Conservation (phyloP, 192 early-diverging fungal species). For the Coemansia sp. region DNA sequence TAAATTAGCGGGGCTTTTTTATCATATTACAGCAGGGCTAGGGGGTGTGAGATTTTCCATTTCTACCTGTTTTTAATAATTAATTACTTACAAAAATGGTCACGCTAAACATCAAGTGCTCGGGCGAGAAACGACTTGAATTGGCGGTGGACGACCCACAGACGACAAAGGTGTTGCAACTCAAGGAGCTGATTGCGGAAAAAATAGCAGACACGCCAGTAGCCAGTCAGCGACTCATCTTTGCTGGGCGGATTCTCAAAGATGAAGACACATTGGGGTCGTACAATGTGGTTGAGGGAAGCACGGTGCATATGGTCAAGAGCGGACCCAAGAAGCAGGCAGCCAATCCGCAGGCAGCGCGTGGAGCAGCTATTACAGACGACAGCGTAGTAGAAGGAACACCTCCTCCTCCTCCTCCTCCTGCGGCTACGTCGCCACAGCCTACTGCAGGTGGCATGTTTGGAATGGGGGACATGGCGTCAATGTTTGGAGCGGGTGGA, state of each 20-base stretch:
- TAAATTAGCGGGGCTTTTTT: too few relatives aligned
- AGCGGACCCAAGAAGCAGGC: slow-evolving; percentile 57
- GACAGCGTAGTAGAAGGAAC: not conserved
- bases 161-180: slow-evolving; percentile 60
- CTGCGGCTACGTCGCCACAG: too few relatives aligned
- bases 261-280: slow-evolving; percentile 71
- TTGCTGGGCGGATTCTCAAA: slow-evolving; percentile 90
- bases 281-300: slow-evolving; percentile 83
- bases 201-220: slow-evolving; percentile 60
- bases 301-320: slow-evolving; percentile 92
- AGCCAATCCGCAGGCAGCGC: slow-evolving; percentile 10
- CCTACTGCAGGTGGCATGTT: too few relatives aligned
- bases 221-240: slow-evolving; percentile 83
- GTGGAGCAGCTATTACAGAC: slow-evolving; percentile 29
- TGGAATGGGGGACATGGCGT: slow-evolving; percentile 45
- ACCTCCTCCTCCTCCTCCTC: not conserved
- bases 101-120: slow-evolving; percentile 9
- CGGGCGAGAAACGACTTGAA: not conserved
- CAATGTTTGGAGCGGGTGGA: slow-evolving; percentile 51
- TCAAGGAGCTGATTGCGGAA: slow-evolving; percentile 74
- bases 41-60: too few relatives aligned
- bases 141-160: slow-evolving; percentile 25
- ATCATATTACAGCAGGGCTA: too few relatives aligned
- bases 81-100: not conserved
- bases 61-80: too few relatives aligned